Evolutionary conservation across 2,329 filamentous ascomycete species (phyloP).

Genomic region (Xylariaceae sp.): DNA sequence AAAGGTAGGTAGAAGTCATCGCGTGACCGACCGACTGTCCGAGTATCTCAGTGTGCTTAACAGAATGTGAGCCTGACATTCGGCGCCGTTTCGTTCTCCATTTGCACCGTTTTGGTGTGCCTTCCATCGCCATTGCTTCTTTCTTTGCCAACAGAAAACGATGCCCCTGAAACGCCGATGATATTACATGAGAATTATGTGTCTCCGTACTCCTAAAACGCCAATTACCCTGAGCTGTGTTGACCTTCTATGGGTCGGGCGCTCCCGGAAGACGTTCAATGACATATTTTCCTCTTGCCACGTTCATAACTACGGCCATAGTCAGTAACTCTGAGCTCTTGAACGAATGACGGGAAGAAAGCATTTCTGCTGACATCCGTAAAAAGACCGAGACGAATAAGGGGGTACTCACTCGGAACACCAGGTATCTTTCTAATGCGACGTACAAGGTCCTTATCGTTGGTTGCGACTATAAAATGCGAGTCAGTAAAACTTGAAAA

Average conservation of each 20-base stretch:
- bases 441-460: conserved; percentile 71
- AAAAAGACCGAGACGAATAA: neutral
- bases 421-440: conserved; percentile 71
- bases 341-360: neutral
- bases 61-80: conserved; percentile 9
- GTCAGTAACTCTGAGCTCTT: conserved; percentile 6
- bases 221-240: neutral
- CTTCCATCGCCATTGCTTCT: neutral
- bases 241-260: conserved; percentile 45
- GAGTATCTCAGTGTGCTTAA: conserved; percentile 18
- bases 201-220: conserved; percentile 4
- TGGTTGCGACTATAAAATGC: conserved; percentile 52
- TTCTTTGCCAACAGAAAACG: neutral
- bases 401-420: conserved; percentile 45
- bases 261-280: conserved; percentile 88
- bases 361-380: neutral
- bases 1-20: neutral
- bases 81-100: conserved; percentile 18
- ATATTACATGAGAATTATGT: conserved; percentile 1
- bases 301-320: conserved; percentile 55
- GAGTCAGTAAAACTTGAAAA: neutral
- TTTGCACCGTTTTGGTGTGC: conserved; percentile 19
- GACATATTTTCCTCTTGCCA: conserved; percentile 84
- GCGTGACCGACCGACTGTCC: neutral
- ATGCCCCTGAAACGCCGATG: conserved; percentile 11